Base-by-base conservation (phyloP, 2,329 filamentous ascomycete genomes). In the Neofusicoccum cordaticola region DNA sequence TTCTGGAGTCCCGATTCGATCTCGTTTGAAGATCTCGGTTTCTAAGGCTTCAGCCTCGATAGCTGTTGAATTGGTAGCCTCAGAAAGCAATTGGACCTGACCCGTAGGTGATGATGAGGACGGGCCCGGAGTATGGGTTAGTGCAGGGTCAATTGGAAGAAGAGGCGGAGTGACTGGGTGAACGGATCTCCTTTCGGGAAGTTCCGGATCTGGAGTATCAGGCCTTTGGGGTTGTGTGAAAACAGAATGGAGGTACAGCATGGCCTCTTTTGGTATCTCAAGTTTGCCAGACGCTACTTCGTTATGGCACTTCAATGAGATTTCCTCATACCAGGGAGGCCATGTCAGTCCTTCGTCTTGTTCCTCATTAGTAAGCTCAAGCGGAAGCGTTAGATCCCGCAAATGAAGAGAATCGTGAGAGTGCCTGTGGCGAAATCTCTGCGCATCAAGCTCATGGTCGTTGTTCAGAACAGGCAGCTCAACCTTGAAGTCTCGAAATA, bases 401-500 rank as follows among this genome's bases (percentile, higher is more conserved):
- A 75, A 71, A 15, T 75, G 69, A 0, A 72, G 72, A 39, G 67
- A 61, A 7, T 67, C 61, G 8, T 56, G 27, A 31, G 27, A 31
- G 27, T 31, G 64, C 34, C 63, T 71, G 15, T 71, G 72, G 65
- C 27, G 27, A 31, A 84, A 80, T 3, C 66, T 66, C n/a, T 72
- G 66, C 61, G 83, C 67, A 67, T 84, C 82, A 27, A 78, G 68
- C 41, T 82, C 78, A 66, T 80, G 73, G 67, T 84, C 81, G 2
- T 73, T 76, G 2, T n/a, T 62, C 6, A 85, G 72, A 0, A 85
- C 58, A 2, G 84, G 83, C 41, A 78, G 64, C 61, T 85, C 82
- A 9, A 80, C 65, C 66, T 80, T 84, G 42, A 81, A 61, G 15
- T 70, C 37, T 53, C 37, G 57, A 71, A 70, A 17, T 48, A 69